Evolutionary conservation across 139 green algal genomes (phyloP), one percentile per base, ranked within the genome.

Genomic region (Microglena sp.): DNA sequence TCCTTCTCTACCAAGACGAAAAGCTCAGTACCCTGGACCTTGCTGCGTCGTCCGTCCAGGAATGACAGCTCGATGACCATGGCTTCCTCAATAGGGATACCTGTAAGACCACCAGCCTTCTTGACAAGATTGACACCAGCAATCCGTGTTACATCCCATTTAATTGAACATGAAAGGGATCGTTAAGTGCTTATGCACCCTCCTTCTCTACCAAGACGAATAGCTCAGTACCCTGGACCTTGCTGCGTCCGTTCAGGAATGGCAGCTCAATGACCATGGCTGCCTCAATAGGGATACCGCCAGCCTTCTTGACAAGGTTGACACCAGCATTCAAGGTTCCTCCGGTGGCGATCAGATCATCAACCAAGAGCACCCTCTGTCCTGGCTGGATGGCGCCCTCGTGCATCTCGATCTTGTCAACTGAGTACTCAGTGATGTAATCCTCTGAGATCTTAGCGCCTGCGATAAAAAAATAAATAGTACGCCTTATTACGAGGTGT

Each of bases 281-380:
- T 3, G 80, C 80, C 69, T 95, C 89, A 33, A 94, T 77, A 34
- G 95, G 83, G 26, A 80, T 64, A 1, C 81, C 92, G 1, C 79
- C 83, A 2, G 87, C 87, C 68, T 85, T 80, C 55, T 86, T 65
- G 44, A 96, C 77, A 2, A 96, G 78, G 40, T 88, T 84, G 45
- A 90, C 76, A 27, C 87, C 90, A 28, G 87, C 88, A 33, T 69
- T 79, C n/a, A 98, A 73, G 0, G 94, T 99, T 24, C 94, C 94
- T 11, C 94, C 94, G 18, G 94, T 99, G 34, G 94, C 94, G 44
- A 99, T 92, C 3, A 99, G 77, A 74, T 99, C 94, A 61, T 99
- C 94, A 2, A 99, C 75, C 60, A 99, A 75, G 50, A 99, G 33
- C 5, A 98, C 89, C 0, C 81, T 70, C 60, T 98, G 87, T 1